A percentile compares a stretch with the other conserved stretches of the same genome.
These are phyloP conservation scores for Lipomyces kockii DNA, from an alignment of 805 yeast species.

Conservation along the genomic window DNA sequence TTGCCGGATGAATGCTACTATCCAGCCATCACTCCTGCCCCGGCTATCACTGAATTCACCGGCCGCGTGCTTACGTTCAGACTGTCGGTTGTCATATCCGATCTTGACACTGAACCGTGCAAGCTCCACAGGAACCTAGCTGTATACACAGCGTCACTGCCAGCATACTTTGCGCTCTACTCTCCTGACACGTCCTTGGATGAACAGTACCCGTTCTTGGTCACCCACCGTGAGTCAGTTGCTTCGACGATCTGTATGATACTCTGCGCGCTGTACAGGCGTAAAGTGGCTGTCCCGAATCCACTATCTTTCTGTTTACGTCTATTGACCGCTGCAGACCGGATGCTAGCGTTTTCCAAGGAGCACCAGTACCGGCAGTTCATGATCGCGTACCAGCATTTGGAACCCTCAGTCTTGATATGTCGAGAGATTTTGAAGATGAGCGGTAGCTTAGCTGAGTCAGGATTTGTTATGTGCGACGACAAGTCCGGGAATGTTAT, in stretches of 20 bases:
- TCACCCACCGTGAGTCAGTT: constrained; percentile 27
- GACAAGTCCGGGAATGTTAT: constrained; percentile 30
- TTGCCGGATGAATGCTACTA: constrained; percentile 30
- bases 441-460: constrained; percentile 32
- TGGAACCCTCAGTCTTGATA: constrained; percentile 32
- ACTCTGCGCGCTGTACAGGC: constrained; percentile 32
- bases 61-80: constrained; percentile 24
- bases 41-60: constrained; percentile 25
- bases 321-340: constrained; percentile 31
- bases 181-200: constrained; percentile 34
- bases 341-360: constrained; percentile 6
- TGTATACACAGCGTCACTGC: constrained; percentile 30
- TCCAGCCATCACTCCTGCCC: constrained; percentile 17
- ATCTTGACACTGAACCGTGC: constrained; percentile 28
- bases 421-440: constrained; percentile 35
- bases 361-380: constrained; percentile 36
- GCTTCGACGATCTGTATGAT: constrained; percentile 34
- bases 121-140: constrained; percentile 28
- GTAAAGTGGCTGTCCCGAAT: constrained; percentile 30
- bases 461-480: constrained; percentile 25
- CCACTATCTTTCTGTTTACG: constrained; percentile 34
- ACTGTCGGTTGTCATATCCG: constrained; percentile 19
- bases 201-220: constrained; percentile 26
- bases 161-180: constrained; percentile 28
- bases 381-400: constrained; percentile 32